Base-by-base conservation (phyloP, 2,329 filamentous ascomycete species). In the Stemphylium lycopersici region DNA sequence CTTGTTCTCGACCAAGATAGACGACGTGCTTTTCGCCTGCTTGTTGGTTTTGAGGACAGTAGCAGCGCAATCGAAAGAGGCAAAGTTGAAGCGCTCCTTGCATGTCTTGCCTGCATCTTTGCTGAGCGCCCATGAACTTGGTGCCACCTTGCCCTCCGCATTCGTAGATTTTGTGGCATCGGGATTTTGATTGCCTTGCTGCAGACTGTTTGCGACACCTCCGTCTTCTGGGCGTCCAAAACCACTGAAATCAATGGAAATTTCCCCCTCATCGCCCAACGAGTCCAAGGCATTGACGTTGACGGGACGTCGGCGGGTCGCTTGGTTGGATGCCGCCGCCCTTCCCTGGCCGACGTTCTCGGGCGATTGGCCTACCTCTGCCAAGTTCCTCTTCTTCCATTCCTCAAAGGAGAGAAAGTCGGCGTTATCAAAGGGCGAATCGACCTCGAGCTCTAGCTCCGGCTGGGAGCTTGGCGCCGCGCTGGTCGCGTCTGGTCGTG, bases 391-490 rank as follows among this genome's bases (percentile, higher is more conserved):
- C 69, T 89, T 91, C 78, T 96, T 98, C 95, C 95, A 99, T 68
- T 98, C 93, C 72, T 98, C 95, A 66, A 99, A 99, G 0, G 95
- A 97, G 66, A 98, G 86, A 73, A 98, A 98, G 6, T 92, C 88
- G 40, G 88, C 84, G 63, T 90, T 90, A 67, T 91, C 88, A 10
- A 89, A 79, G 0, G 84, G 82, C 2, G 86, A 87, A 42, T 90
- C 89, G 5, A 81, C 80, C 52, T 90, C 87, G 13, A 80, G 71
- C 49, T 86, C 83, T 10, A 79, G 71, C 36, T 86, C 82, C 13
- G 70, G 51, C 18, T 71, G 63, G 16, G 46, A 40, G 41, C 52
- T 43, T 41, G 50, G 46, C 6, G 56, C 40, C 32, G 59, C 29
- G 31, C 36, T 53, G 5, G 52, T 44, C 5, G 49, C 50, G 32